Percentiles rank a stretch among this genome's conserved stretches.
phyloP scores from a whole-genome alignment of 148 eudicot species.

The Drosera capensis region DNA sequence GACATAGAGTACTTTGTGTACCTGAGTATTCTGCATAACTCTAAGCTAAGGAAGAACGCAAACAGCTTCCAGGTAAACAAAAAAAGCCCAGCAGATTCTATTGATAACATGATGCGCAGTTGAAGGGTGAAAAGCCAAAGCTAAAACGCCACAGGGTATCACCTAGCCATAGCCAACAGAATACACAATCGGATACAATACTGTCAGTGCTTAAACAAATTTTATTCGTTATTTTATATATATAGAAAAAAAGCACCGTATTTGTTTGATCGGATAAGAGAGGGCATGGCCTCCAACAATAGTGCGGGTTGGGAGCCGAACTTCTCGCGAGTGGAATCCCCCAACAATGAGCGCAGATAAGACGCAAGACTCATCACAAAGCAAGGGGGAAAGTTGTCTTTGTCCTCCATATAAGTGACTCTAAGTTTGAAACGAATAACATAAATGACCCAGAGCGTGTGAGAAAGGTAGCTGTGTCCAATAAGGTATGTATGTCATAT shows the following conservation, averaged over 20 bases:
- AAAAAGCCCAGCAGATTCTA: slow-evolving; percentile 13
- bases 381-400: slow-evolving; percentile 29
- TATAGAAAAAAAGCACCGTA: too few relatives aligned
- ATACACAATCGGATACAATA: not conserved
- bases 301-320: too few relatives aligned
- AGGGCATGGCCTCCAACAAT: too few relatives aligned
- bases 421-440: slow-evolving; percentile 30
- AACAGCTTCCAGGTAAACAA: slow-evolving; percentile 12
- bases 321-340: too few relatives aligned
- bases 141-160: slow-evolving; percentile 9
- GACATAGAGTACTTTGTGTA: not conserved
- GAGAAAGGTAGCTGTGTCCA: slow-evolving; percentile 31
- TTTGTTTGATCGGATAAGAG: too few relatives aligned
- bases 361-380: slow-evolving; percentile 18
- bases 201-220: not conserved
- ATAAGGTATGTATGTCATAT: slow-evolving; percentile 33
- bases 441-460: slow-evolving; percentile 35
- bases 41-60: slow-evolving; percentile 12
- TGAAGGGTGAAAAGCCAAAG: slow-evolving; percentile 10
- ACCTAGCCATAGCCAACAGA: slow-evolving; percentile 2
- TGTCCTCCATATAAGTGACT: slow-evolving; percentile 34
- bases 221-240: too few relatives aligned
- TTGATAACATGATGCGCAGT: slow-evolving; percentile 10
- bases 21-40: slow-evolving; percentile 16
- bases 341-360: too few relatives aligned